These are phyloP conservation scores for Lachnellula subtilissima DNA, from an alignment of 2,329 filamentous ascomycete species.

Conservation along the genomic window DNA sequence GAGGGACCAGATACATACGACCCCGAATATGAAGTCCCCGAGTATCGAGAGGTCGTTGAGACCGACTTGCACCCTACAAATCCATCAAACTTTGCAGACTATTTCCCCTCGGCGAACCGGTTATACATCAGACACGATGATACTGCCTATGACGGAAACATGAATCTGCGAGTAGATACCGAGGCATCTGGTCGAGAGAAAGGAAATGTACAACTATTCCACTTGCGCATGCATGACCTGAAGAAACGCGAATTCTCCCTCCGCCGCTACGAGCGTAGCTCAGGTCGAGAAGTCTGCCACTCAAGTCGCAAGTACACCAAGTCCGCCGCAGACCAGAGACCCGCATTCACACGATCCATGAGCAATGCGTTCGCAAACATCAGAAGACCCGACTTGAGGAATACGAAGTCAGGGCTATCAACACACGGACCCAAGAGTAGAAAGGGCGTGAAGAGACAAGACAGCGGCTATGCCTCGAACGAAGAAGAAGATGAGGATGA, in stretches of 20 bases:
- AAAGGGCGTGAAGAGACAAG: slow-evolving; percentile 28
- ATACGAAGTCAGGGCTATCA: slow-evolving; percentile 20
- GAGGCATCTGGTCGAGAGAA: slow-evolving; percentile 52
- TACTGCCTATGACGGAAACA: slow-evolving; percentile 84
- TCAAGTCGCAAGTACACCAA: slow-evolving; percentile 67
- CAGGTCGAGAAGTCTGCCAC: slow-evolving; percentile 87
- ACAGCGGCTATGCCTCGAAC: slow-evolving; percentile 55
- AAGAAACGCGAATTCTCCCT: slow-evolving; percentile 83
- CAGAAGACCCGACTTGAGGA: slow-evolving; percentile 46
- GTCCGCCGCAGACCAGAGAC: slow-evolving; percentile 38
- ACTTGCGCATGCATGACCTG: slow-evolving; percentile 91
- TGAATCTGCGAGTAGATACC: slow-evolving; percentile 90
- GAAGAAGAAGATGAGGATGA: slow-evolving; percentile 34
- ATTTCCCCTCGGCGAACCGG: slow-evolving; percentile 81
- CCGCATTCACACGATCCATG: slow-evolving; percentile 47
- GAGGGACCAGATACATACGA: slow-evolving; percentile 43
- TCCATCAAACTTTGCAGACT: slow-evolving; percentile 72
- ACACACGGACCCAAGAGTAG: slow-evolving; percentile 13
- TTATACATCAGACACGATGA: slow-evolving; percentile 87
- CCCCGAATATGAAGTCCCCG: slow-evolving; percentile 31
- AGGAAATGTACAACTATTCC: slow-evolving; percentile 74
- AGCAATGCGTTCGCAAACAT: slow-evolving; percentile 45
- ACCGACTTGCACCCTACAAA: slow-evolving; percentile 69
- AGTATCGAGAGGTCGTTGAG: slow-evolving; percentile 55
- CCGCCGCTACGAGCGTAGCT: slow-evolving; percentile 85